Evolutionary conservation across 2,329 filamentous ascomycete genomes (phyloP).

Genomic region (Colletotrichum chlorophyti): DNA sequence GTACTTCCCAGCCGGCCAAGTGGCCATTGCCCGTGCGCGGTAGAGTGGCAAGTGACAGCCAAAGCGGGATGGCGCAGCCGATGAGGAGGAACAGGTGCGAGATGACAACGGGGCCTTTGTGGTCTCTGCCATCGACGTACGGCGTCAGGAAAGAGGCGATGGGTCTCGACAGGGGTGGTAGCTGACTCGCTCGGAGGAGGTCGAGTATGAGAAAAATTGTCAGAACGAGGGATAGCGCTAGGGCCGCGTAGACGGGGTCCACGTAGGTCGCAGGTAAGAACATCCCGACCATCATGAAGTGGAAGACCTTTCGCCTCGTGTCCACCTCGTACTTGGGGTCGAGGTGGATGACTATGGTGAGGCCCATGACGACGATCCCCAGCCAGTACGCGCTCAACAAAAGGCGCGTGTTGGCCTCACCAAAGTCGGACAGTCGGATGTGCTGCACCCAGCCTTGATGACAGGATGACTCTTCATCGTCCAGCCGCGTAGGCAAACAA

Average conservation of each 20-base stretch:
- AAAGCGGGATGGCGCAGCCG: conserved; percentile 92
- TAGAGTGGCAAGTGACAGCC: conserved; percentile 81
- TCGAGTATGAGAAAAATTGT: conserved; percentile 89
- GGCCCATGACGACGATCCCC: conserved; percentile 71
- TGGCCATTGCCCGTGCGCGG: conserved; percentile 61
- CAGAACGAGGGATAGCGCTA: conserved; percentile 82
- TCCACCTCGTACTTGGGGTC: conserved; percentile 87
- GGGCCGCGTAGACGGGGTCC: conserved; percentile 82
- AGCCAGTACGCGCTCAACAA: conserved; percentile 78
- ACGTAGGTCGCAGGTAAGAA: conserved; percentile 86
- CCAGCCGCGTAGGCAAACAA: conserved; percentile 63
- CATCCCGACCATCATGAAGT: conserved; percentile 98
- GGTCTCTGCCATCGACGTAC: conserved; percentile 92
- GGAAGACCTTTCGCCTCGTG: conserved; percentile 94
- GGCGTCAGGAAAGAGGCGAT: conserved; percentile 88
- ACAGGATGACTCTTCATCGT: conserved; percentile 45
- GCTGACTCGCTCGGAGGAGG: conserved; percentile 85
- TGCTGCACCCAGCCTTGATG: conserved; percentile 68
- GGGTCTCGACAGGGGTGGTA: conserved; percentile 87
- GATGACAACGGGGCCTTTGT: conserved; percentile 92
- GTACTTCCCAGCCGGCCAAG: conserved; percentile 78
- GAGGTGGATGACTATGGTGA: conserved; percentile 77
- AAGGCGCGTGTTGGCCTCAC: conserved; percentile 83
- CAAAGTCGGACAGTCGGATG: conserved; percentile 69
- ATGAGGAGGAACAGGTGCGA: conserved; percentile 96